Base-by-base conservation (phyloP, 345 rosid species). In the Citrus hindsii region DNA sequence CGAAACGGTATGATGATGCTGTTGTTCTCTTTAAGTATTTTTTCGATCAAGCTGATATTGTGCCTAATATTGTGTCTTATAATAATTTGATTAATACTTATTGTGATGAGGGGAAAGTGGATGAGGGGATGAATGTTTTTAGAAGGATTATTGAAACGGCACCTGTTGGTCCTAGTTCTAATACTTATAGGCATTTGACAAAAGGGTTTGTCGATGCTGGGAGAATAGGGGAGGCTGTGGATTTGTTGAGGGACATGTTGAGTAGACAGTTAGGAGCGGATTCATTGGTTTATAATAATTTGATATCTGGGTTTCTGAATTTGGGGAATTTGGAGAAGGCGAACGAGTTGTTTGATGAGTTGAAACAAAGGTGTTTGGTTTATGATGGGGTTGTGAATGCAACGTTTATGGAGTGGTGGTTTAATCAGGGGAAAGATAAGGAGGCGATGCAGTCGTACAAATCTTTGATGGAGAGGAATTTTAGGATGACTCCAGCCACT, bases 391-490 rank as follows among this genome's bases (percentile, higher is more conserved):
- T 92, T 63, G 95, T 97, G 56, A 90, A 85, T 79, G 98, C 94
- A 0, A 90, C 99, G 0, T 92, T 86, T 82, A 94, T 97, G 98
- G 98, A 97, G 61, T 93, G 95, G 89, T 97, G 96, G 94, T 97
- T 97, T 80, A 92, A 91, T 59, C 90, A 91, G 80, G 98, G 94
- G 28, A 90, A 89, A 63, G 98, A 87, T 66, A 92, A 86, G 84
- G 98, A 93, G 79, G 98, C 91, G 3, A 88, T 93, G 92, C 94
- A 94, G 79, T 89, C 92, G 6, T 97, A 93, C 63, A 88, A 77
- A 88, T 92, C 98, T 0, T 85, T 85, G 86, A 79, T 91, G 83
- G 94, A 88, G 69, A 90, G 81, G 90, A 89, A 97, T 75, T 97
- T 90, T 70, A 92, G 87, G 84, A 85, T 96, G 92, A 91, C 85